Base-by-base conservation (phyloP, 192 early-diverging fungal species). In the Bifiguratus adelaidae region DNA sequence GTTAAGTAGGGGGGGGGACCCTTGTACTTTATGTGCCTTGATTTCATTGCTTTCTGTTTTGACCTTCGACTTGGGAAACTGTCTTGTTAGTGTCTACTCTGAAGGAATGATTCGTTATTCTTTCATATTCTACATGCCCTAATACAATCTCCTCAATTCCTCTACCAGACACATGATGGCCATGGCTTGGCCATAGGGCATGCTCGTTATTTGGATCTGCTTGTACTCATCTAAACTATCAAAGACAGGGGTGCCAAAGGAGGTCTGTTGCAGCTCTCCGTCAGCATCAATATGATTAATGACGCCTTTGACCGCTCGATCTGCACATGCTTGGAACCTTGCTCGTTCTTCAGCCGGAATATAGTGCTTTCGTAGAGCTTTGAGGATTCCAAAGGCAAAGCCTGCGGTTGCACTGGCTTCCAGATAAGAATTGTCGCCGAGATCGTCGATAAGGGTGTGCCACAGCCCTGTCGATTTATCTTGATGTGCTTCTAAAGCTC, bases 181-280 rank as follows among this genome's bases (percentile, higher is more conserved):
- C 50, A 51, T 51, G 12, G 50, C 50, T 7, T 51, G 50, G 29
- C 50, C 50, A 24, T 51, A 51, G 12, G 50, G 50, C 50, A 51
- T 51, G 4, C 38, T 42, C 11, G 50, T 51, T 11, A 51, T 30
- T 15, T 37, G 50, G 19, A 51, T 51, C 2, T 51, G 38, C 28
- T 51, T 51, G 20, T 51, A 51, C 13, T 42, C 41, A 24, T 51
- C 38, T 22, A 42, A 42, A 12, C 29, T 51, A 12, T 43, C 50
- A 21, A 37, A 37, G 38, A 51, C 43, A 23, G 50, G 50, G 2
- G 50, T 51, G 34, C 50, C 50, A 20, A 51, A 51, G 7, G 50
- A 51, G 30, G 43, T 41, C 5, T 51, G 23, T 29, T 42, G 38
- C 11, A 51, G 40, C 16, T 51, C 50, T 29, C 50, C 50, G 4